These are phyloP conservation scores for Paraurostyla sp. DNA, from an alignment of 73 alveolate genomes.

Conservation along the genomic window DNA sequence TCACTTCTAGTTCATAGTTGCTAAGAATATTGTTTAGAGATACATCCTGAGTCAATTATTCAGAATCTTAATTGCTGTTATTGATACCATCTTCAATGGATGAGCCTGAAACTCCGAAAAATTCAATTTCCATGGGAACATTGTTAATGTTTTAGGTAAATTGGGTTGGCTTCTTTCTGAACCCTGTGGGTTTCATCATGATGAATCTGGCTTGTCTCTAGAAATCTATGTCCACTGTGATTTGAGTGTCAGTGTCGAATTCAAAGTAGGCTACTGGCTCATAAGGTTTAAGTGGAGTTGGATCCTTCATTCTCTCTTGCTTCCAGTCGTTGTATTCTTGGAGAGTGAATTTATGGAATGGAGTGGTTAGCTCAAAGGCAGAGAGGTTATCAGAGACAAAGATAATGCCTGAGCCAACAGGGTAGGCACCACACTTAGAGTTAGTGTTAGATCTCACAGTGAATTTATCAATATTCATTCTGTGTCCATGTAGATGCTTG, in stretches of 20 bases:
- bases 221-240: slow-evolving; percentile 30
- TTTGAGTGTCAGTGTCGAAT: slow-evolving; percentile 43
- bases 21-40: no score
- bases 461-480: slow-evolving; percentile 60
- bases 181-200: slow-evolving; percentile 75
- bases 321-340: slow-evolving; percentile 72
- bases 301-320: slow-evolving; percentile 49
- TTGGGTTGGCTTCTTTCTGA: slow-evolving; percentile 68
- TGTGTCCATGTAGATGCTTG: slow-evolving; percentile 65
- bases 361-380: slow-evolving; percentile 63
- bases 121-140: slow-evolving; percentile 67
- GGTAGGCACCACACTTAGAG: slow-evolving; percentile 77
- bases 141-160: slow-evolving; percentile 2
- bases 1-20: background rate
- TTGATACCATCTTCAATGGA: background rate
- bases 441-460: slow-evolving; percentile 62
- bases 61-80: background rate
- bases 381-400: slow-evolving; percentile 64
- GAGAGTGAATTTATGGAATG: slow-evolving; percentile 63
- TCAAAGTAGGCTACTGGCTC: slow-evolving; percentile 86
- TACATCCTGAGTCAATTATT: background rate
- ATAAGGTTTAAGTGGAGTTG: slow-evolving; percentile 64
- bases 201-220: slow-evolving; percentile 66
- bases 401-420: slow-evolving; percentile 80
- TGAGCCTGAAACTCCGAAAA: slow-evolving; percentile 64